Evolutionary conservation across 2,329 filamentous ascomycete genomes (phyloP).

Genomic region (Boeremia lycopersici): DNA sequence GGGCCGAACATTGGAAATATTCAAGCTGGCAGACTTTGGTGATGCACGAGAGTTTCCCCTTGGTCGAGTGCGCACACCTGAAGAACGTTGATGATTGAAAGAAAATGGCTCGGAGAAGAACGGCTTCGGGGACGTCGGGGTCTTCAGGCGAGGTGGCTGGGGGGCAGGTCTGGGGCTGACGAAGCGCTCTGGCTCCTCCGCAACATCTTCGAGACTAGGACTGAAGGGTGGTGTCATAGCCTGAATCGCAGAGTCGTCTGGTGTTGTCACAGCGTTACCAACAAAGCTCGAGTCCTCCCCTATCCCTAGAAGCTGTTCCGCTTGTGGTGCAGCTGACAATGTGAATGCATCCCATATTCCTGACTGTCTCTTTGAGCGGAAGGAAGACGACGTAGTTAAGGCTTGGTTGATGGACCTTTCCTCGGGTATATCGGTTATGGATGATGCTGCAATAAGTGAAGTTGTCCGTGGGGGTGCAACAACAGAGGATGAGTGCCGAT

Average conservation of each 20-base stretch:
- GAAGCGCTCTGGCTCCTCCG: slow-evolving; percentile 46
- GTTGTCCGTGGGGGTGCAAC: slow-evolving; percentile 49
- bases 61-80: slow-evolving; percentile 22
- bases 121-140: slow-evolving; percentile 33
- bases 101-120: slow-evolving; percentile 38
- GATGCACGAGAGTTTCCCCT: slow-evolving; percentile 33
- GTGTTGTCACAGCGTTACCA: slow-evolving; percentile 51
- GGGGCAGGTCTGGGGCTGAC: slow-evolving; percentile 43
- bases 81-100: slow-evolving; percentile 33
- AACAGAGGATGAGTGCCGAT: slow-evolving; percentile 47
- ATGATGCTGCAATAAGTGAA: slow-evolving; percentile 35
- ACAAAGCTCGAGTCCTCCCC: slow-evolving; percentile 38
- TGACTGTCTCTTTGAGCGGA: slow-evolving; percentile 37
- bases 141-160: slow-evolving; percentile 30
- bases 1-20: slow-evolving; percentile 36
- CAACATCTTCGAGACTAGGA: slow-evolving; percentile 45
- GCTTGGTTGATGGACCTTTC: slow-evolving; percentile 7
- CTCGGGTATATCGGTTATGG: slow-evolving; percentile 30
- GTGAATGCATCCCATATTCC: slow-evolving; percentile 42
- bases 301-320: slow-evolving; percentile 34
- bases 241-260: slow-evolving; percentile 48
- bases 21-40: slow-evolving; percentile 28
- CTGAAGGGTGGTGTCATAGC: slow-evolving; percentile 50
- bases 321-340: slow-evolving; percentile 23
- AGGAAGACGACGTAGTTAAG: slow-evolving; percentile 1